Evolutionary conservation across 1,284 basidiomycete genomes (phyloP).

Genomic region (Sporisorium graminicola): DNA sequence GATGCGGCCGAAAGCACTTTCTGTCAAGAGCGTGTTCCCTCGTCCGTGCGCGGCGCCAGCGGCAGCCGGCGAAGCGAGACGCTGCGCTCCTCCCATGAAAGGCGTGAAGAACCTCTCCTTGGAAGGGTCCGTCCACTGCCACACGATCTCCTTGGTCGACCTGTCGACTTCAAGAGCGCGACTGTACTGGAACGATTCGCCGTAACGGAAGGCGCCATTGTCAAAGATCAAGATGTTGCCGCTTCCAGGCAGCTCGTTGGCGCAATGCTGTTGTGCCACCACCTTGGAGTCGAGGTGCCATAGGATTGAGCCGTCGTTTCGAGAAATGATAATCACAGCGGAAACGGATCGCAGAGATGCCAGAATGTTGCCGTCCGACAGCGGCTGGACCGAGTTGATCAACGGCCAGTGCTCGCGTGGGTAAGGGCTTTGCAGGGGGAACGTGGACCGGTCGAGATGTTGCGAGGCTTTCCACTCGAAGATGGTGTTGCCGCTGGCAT

Average conservation of each 20-base stretch:
- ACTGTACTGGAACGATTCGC: conserved; percentile 7
- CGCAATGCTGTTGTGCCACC: conserved; percentile 5
- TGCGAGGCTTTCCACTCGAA: conserved; percentile 7
- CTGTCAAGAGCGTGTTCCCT: conserved; percentile 2
- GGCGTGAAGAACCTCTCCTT: conserved; percentile 7
- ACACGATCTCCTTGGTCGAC: background rate
- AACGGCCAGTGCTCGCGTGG: conserved; percentile 6
- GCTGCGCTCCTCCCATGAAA: conserved; percentile 7
- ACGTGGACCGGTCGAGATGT: background rate
- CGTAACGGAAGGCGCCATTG: conserved; percentile 3
- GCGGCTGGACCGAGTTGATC: conserved; percentile 3
- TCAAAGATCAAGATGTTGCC: conserved; percentile 8
- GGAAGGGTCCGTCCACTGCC: conserved; percentile 7
- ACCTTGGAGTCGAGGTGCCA: conserved; percentile 7
- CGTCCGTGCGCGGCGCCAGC: background rate
- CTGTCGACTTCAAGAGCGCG: conserved; percentile 4
- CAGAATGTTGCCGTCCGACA: conserved; percentile 5
- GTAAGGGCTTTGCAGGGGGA: conserved; percentile 4
- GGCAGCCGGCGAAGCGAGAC: background rate
- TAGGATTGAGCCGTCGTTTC: background rate
- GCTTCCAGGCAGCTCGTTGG: conserved; percentile 5
- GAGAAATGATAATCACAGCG: conserved; percentile 5
- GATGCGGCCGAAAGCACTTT: conserved; percentile 4
- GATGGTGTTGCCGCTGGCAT: background rate
- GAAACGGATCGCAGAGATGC: conserved; percentile 6